phyloP scores from a whole-genome alignment of 306 rosid genomes.

The Pachyrhizus erosus region DNA sequence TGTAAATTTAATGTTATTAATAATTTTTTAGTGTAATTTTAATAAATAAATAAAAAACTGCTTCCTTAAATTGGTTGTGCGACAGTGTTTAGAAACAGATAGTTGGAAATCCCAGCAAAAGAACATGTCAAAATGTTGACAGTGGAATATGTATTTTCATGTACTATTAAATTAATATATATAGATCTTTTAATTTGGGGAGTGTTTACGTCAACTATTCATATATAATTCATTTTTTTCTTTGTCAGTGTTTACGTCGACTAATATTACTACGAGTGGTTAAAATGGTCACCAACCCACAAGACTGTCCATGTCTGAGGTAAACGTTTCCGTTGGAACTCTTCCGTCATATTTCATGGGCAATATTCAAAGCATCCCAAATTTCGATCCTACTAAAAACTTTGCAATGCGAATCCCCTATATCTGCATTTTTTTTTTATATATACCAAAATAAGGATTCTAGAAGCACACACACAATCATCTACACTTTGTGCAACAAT shows the following conservation, averaged over 20 bases:
- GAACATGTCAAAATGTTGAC: neutral
- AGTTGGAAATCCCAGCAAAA: neutral
- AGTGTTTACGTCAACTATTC: neutral
- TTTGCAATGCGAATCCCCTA: too few relatives aligned
- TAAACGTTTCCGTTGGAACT: slow-evolving; percentile 39
- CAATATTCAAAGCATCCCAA: too few relatives aligned
- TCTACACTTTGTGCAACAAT: neutral
- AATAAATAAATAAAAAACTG: neutral
- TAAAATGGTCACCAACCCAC: slow-evolving; percentile 72
- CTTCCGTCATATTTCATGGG: slow-evolving; percentile 24
- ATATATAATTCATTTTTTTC: neutral
- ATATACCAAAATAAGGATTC: slow-evolving; percentile 48
- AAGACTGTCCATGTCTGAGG: slow-evolving; percentile 37
- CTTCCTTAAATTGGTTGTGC: neutral
- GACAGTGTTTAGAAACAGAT: neutral
- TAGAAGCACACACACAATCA: slow-evolving; percentile 49
- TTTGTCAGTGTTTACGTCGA: neutral
- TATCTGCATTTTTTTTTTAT: too few relatives aligned
- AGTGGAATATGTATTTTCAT: neutral
- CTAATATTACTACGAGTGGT: slow-evolving; percentile 54
- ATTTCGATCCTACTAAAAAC: slow-evolving; percentile 61
- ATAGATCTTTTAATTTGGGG: neutral
- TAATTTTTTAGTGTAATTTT: neutral
- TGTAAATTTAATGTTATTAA: neutral
- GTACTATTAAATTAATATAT: neutral